Percentiles rank a stretch among this genome's conserved stretches.
Conservation (phyloP, 2,329 filamentous ascomycete species). For the Microthyrium microscopicum region DNA sequence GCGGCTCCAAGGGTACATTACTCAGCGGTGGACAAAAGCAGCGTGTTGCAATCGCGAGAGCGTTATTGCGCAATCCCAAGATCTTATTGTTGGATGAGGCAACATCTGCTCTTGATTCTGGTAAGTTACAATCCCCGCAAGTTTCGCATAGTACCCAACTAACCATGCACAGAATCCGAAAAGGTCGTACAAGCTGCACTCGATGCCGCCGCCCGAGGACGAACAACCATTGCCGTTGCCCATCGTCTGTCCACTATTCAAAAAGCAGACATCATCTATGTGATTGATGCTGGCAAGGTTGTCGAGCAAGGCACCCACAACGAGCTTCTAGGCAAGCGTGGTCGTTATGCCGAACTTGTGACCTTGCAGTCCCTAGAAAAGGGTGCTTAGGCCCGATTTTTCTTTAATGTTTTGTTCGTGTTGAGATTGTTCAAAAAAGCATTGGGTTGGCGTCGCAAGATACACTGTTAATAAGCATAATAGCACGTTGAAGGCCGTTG, state of each 20-base stretch:
- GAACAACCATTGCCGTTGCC: constrained; percentile 89
- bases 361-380: constrained; percentile 64
- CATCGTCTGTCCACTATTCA: constrained; percentile 87
- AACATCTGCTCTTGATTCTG: constrained; percentile 49
- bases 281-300: constrained; percentile 80
- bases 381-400: constrained; percentile 12
- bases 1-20: constrained; percentile 73
- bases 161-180: constrained; percentile 41
- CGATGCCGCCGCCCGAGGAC: constrained; percentile 65
- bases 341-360: constrained; percentile 63
- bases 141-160: no score
- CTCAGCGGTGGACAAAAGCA: constrained; percentile 89
- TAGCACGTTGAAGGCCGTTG: no score
- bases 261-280: constrained; percentile 86
- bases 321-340: constrained; percentile 31
- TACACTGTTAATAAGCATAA: no score
- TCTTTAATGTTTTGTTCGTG: no score
- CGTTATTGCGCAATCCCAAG: constrained; percentile 77
- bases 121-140: no score
- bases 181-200: constrained; percentile 67
- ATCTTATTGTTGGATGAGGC: constrained; percentile 74
- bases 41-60: constrained; percentile 81
- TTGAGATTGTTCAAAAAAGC: no score
- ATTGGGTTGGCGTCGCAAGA: no score
- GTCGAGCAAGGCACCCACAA: constrained; percentile 77